A percentile compares a stretch with the other conserved stretches of the same genome.
Conservation (phyloP, 495 filamentous ascomycete species). For the Daldinia vernicosa region DNA sequence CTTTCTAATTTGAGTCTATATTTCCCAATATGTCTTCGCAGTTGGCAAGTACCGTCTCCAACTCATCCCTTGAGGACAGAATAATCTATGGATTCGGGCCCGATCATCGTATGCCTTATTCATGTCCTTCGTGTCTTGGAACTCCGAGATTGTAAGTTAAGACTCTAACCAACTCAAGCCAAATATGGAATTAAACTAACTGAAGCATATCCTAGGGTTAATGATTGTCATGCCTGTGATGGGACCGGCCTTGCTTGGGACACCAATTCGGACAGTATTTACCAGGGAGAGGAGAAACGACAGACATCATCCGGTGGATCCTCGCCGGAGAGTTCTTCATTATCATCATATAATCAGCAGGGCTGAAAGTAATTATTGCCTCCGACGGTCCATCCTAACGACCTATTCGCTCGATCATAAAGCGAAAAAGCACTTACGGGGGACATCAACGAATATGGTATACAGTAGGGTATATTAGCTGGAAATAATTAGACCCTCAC, state of each 20-base stretch:
- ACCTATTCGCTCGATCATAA: not conserved
- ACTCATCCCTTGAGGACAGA: constrained; percentile 20
- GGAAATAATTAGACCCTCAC: too few species aligned
- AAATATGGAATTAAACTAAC: not conserved
- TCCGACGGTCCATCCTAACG: not conserved
- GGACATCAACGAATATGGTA: too few species aligned
- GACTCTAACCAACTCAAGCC: not conserved
- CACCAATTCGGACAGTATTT: constrained; percentile 8
- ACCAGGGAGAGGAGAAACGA: constrained; percentile 18
- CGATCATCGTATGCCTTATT: constrained; percentile 30
- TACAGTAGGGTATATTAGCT: too few species aligned
- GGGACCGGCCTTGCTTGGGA: constrained; percentile 37
- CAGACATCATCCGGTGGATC: constrained; percentile 26
- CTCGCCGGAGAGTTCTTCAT: constrained; percentile 29
- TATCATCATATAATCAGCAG: constrained; percentile 24
- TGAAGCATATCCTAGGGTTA: constrained; percentile 16
- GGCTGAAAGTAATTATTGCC: not conserved
- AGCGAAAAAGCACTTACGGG: not conserved
- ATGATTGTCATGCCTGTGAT: constrained; percentile 24
- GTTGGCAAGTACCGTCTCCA: constrained; percentile 9
- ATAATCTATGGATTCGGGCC: constrained; percentile 34
- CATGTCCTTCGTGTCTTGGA: constrained; percentile 30
- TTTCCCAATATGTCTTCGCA: constrained; percentile 27
- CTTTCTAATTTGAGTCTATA: not conserved
- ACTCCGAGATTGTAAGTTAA: constrained; percentile 31